phyloP scores from a whole-genome alignment of 2,329 filamentous ascomycete genomes.

The Elsinoe perseae region DNA sequence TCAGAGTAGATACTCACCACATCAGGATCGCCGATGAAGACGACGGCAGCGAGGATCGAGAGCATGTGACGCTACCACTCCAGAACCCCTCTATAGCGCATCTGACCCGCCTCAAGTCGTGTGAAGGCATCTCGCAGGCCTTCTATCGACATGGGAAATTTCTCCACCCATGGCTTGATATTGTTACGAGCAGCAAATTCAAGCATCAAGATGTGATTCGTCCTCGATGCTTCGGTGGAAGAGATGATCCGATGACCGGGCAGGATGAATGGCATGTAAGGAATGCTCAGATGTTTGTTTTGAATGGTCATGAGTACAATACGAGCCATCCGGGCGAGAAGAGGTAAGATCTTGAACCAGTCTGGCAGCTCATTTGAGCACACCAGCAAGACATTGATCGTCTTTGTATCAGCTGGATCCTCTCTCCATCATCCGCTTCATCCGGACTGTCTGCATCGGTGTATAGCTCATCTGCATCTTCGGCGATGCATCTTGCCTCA shows the following conservation, averaged over 20 bases:
- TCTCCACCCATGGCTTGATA: constrained; percentile 39
- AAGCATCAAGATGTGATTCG: constrained; percentile 35
- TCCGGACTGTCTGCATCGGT: not conserved
- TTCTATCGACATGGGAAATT: constrained; percentile 35
- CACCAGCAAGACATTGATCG: constrained; percentile 27
- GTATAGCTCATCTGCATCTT: constrained; percentile 1
- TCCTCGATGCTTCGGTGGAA: constrained; percentile 27
- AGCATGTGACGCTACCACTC: constrained; percentile 12
- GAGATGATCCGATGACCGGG: constrained; percentile 29
- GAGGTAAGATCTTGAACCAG: constrained; percentile 23
- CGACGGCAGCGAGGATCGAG: not conserved
- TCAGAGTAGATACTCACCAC: not conserved
- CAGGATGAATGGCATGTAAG: constrained; percentile 30
- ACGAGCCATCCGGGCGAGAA: constrained; percentile 27
- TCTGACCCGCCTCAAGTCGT: constrained; percentile 35
- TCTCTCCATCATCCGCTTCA: not conserved
- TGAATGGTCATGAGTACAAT: constrained; percentile 32
- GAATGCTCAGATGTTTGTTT: constrained; percentile 24
- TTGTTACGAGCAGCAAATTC: constrained; percentile 36
- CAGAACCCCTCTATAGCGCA: constrained; percentile 40
- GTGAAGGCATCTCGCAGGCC: constrained; percentile 38
- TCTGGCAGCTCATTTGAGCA: constrained; percentile 27
- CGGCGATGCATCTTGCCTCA: constrained; percentile 20
- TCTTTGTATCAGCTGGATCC: not conserved
- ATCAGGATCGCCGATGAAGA: not conserved